These are phyloP conservation scores for Cnidoscolus chayamansa DNA, from an alignment of 441 rosid species.

Conservation along the genomic window DNA sequence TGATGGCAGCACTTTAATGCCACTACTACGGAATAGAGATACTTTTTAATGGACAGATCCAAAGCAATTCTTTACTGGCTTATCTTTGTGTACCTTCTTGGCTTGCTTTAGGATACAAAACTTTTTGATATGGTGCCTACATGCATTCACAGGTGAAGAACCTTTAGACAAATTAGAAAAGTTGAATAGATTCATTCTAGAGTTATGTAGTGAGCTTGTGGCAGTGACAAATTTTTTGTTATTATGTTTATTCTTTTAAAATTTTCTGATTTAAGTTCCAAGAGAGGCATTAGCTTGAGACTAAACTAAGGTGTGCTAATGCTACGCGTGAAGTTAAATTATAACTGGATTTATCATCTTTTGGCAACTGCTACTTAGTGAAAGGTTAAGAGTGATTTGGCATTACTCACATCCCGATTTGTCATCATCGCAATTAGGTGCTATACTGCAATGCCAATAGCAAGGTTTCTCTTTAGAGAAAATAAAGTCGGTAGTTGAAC, in stretches of 20 bases:
- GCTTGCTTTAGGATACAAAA: constrained; percentile 14
- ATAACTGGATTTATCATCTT: too few species aligned
- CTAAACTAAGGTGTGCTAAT: too few species aligned
- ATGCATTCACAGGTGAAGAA: constrained; percentile 4
- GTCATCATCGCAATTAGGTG: too few species aligned
- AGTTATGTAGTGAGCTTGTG: constrained; percentile 13
- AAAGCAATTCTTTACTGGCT: background rate
- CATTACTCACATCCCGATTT: too few species aligned
- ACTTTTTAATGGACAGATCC: constrained; percentile 16
- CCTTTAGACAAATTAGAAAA: constrained; percentile 20
- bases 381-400: too few species aligned
- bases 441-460: too few species aligned
- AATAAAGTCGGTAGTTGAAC: too few species aligned
- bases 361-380: too few species aligned
- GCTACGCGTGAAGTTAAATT: too few species aligned
- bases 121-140: constrained; percentile 7
- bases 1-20: constrained; percentile 67
- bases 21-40: constrained; percentile 15
- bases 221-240: background rate
- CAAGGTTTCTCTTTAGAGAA: too few species aligned
- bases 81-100: constrained; percentile 17
- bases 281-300: too few species aligned
- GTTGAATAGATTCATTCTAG: constrained; percentile 10
- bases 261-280: background rate
- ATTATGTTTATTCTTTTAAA: background rate